Base-by-base conservation (phyloP, 2,329 filamentous ascomycete genomes). In the Xylariaceae sp. region DNA sequence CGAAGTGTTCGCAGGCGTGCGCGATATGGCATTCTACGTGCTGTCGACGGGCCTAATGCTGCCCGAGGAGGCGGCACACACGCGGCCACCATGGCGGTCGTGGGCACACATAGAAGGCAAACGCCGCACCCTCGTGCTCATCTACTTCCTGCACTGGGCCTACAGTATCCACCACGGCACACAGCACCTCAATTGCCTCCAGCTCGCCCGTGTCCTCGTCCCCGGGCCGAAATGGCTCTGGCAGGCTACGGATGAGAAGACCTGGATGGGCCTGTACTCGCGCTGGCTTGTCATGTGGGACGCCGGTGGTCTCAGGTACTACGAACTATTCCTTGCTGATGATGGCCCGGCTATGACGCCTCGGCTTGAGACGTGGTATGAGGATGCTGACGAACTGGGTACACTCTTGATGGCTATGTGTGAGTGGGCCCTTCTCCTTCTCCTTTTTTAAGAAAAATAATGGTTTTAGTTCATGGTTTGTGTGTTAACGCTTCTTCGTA, bases 31-130 rank as follows among this genome's bases (percentile, higher is more conserved):
- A 2, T 65, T 64, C 43, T 63, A 70, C 54, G 64, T 69, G 4
- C 64, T 66, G 3, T 59, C 59, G 7, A 68, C 67, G 2, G 70
- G 70, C 1, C 60, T 74, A 7, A 51, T 70, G 49, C 65, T 74
- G 2, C 62, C 66, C 43, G 71, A 71, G 51, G 72, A 73, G 54
- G 58, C 57, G 5, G 55, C 63, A 8, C 64, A 69, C 50, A 57
- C 47, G 27, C 57, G 64, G 4, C 72, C 71, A 12, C 37, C 52
- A 2, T 74, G 69, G 70, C 63, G 69, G 26, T 57, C 64, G 7
- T 74, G 72, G 71, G 53, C 72, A 6, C 62, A 81, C 62, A 73
- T 85, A 60, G 82, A 84, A 58, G 72, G 74, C 44, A 84, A 84
- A 63, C 77, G 80, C 8, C 79, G 71, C 32, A 66, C 70, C 2